phyloP scores from a whole-genome alignment of 2,329 filamentous ascomycete species.

The Aphanoascus verrucosus region DNA sequence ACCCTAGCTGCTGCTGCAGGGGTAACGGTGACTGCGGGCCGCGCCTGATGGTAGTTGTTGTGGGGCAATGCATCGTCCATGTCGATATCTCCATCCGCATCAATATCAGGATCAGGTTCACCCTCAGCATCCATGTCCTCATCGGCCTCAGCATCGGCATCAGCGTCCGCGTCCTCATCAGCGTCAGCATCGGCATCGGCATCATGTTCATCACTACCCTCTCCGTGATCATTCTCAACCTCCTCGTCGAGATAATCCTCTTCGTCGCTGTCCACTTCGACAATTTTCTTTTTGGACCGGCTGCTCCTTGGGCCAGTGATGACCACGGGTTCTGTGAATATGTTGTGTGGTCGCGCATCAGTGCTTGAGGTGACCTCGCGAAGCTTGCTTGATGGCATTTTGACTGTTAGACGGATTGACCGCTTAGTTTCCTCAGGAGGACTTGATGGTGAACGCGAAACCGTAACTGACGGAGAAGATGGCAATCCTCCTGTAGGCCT shows the following conservation, averaged over 20 bases:
- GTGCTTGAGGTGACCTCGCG: conserved; percentile 36
- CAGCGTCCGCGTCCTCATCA: conserved; percentile 19
- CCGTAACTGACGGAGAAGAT: conserved; percentile 27
- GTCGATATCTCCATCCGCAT: conserved; percentile 28
- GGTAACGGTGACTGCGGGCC: conserved; percentile 29
- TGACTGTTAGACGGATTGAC: conserved; percentile 40
- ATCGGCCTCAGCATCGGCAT: conserved; percentile 26
- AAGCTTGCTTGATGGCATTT: conserved; percentile 41
- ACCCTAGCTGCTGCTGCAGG: conserved; percentile 27
- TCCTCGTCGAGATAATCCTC: conserved; percentile 42
- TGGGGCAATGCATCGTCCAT: conserved; percentile 39
- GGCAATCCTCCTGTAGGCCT: conserved; percentile 26
- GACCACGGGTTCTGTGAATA: conserved; percentile 38
- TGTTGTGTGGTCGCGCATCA: conserved; percentile 28
- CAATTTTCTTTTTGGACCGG: conserved; percentile 36
- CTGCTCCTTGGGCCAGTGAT: conserved; percentile 38
- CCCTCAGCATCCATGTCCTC: conserved; percentile 24
- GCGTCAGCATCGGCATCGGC: conserved; percentile 37
- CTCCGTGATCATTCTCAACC: conserved; percentile 38
- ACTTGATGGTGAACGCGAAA: conserved; percentile 28
- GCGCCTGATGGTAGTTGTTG: conserved; percentile 26
- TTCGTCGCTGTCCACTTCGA: conserved; percentile 37
- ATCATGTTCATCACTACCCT: conserved; percentile 34
- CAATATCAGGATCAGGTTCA: conserved; percentile 19
- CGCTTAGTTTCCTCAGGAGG: conserved; percentile 29